phyloP scores from a whole-genome alignment of 129 eudicot genomes.

The Centella asiatica region DNA sequence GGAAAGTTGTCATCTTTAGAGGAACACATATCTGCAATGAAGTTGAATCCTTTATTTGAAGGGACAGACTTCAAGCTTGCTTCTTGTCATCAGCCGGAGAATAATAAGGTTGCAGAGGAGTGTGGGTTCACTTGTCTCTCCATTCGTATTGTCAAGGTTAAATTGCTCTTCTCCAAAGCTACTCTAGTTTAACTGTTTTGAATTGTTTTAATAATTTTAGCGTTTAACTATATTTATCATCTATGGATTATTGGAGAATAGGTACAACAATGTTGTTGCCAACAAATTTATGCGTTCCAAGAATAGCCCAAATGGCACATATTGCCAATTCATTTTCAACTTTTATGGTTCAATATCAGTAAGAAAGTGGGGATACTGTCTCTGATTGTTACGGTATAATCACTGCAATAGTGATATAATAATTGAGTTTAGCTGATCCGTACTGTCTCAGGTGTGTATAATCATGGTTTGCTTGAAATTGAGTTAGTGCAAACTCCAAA shows the following conservation, averaged over 20 bases:
- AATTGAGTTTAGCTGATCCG: no score
- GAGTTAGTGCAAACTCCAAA: no score
- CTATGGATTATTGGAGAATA: neutral
- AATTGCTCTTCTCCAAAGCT: neutral
- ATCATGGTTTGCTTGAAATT: no score
- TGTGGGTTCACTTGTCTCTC: conserved; percentile 87
- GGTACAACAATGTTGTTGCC: neutral
- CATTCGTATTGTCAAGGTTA: conserved; percentile 73
- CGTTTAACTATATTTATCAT: neutral
- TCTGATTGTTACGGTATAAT: no score
- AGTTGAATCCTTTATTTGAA: conserved; percentile 38
- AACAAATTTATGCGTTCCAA: no score
- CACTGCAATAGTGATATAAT: no score
- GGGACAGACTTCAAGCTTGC: conserved; percentile 96
- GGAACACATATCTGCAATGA: conserved; percentile 59
- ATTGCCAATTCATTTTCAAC: no score
- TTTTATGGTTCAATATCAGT: no score
- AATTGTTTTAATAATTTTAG: no score
- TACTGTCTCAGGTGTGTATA: no score
- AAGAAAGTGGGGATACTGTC: no score
- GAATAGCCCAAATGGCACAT: no score
- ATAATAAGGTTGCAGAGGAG: conserved; percentile 62
- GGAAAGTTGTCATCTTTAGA: conserved; percentile 57
- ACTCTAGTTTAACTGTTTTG: neutral
- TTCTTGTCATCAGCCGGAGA: conserved; percentile 50